Evolutionary conservation across 805 yeast genomes (phyloP), one percentile per base, ranked within the genome.

Genomic region (Starmerella riodocensis): DNA sequence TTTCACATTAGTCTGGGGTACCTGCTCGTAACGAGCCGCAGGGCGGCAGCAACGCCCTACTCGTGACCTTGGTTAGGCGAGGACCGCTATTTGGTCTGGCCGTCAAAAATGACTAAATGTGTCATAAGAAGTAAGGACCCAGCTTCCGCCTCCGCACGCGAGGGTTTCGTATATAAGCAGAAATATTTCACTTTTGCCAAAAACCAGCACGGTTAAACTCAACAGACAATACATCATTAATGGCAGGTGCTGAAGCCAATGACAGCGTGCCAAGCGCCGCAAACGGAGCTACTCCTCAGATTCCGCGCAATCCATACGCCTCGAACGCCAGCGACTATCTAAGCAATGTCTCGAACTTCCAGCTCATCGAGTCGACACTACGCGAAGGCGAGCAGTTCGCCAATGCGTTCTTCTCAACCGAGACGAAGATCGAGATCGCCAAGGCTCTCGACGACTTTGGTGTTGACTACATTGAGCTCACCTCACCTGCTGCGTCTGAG

Each of bases 351-450:
- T 69, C 78, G 49, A 76, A 73, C 51, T 88, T 86, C 66, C 85
- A 88, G 69, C 62, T 88, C 55, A 88, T 88, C 57, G 98, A 88
- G 66, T 82, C 94, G 26, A 88, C 98, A 4, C 70, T 88, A 42
- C 76, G 98, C 67, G 98, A 88, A 66, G 98, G 98, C 61, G 98
- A 88, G 65, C 98, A 88, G 64, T 88, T 88, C 59, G 96, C 97
- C 56, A 88, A 88, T 58, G 94, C 98, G 4, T 91, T 88, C 64
- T 88, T 88, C 69, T 67, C 76, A 53, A 82, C 94, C 16, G 97
- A 83, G 59, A 88, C 82, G 69, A 88, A 88, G 67, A 84, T 88
- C 51, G 94, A 86, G 64, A 88, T 88, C 49, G 98, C 98, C 54
- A 85, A 76, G 67, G 97, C 97, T 4, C 68, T 88, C 43, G 96